Conservation (phyloP, 331 rosid genomes). For the Malus hybrid region DNA sequence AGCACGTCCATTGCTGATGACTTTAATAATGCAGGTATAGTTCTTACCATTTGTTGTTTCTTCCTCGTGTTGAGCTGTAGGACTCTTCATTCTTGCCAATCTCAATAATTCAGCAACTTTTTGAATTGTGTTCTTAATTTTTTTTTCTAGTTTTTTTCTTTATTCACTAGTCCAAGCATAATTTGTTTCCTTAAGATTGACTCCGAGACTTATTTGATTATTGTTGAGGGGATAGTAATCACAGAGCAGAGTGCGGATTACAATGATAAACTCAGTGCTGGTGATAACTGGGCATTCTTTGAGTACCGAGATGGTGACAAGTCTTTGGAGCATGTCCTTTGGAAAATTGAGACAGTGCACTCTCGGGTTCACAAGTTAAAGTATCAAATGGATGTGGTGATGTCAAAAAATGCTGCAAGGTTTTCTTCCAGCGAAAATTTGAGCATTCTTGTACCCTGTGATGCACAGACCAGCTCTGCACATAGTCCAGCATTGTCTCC, state of each 20-base stretch:
- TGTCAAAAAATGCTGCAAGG: constrained; percentile 52
- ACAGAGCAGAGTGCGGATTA: constrained; percentile 36
- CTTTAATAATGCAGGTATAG: constrained; percentile 57
- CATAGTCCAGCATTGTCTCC: constrained; percentile 63
- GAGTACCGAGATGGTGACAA: constrained; percentile 41
- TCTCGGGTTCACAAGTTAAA: constrained; percentile 65
- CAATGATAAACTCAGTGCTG: constrained; percentile 37
- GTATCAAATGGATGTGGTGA: constrained; percentile 43
- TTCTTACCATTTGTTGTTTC: constrained; percentile 8
- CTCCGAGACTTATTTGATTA: background rate
- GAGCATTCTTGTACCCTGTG: constrained; percentile 62
- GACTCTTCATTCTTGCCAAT: background rate
- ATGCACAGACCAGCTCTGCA: constrained; percentile 63
- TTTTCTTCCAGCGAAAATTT: constrained; percentile 74
- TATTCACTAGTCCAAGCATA: background rate
- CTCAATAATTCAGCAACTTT: background rate
- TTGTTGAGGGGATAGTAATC: constrained; percentile 26
- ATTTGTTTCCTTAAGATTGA: background rate
- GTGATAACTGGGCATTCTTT: constrained; percentile 39
- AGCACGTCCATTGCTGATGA: constrained; percentile 48
- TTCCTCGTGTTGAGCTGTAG: background rate
- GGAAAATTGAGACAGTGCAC: constrained; percentile 60
- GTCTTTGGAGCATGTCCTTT: constrained; percentile 61
- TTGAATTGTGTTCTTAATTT: background rate
- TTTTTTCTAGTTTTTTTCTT: background rate